Percentiles rank a stretch among this genome's conserved stretches.
phyloP scores from a whole-genome alignment of 768 basidiomycete species.

The Pleurotus sapidus region DNA sequence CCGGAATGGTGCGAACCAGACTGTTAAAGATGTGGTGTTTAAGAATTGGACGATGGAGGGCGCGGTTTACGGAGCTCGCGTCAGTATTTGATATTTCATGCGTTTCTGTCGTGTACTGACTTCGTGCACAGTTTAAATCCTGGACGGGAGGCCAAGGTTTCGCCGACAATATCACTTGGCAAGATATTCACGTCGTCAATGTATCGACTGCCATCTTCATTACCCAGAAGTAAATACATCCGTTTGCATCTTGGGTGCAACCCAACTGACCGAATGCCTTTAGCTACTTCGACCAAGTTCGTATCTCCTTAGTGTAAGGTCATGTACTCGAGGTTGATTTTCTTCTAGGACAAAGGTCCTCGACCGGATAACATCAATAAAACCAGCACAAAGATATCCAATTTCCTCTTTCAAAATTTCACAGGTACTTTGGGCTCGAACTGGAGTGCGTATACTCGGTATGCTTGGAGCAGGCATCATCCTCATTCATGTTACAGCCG shows the following conservation, averaged over 20 bases:
- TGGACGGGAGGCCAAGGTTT: constrained; percentile 46
- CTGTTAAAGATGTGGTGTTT: constrained; percentile 41
- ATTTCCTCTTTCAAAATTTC: constrained; percentile 34
- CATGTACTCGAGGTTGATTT: background rate
- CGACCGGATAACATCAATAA: constrained; percentile 28
- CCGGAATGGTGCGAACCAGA: constrained; percentile 32
- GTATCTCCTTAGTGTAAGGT: background rate
- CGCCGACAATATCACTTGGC: constrained; percentile 47
- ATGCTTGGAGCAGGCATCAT: background rate
- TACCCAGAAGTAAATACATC: constrained; percentile 36
- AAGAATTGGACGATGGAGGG: constrained; percentile 48
- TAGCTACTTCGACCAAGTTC: constrained; percentile 50
- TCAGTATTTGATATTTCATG: constrained; percentile 14
- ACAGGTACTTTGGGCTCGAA: constrained; percentile 28
- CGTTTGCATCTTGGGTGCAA: background rate
- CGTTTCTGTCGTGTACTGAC: constrained; percentile 9
- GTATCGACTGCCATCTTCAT: constrained; percentile 46
- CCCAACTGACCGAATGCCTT: background rate
- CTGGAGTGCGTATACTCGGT: constrained; percentile 28
- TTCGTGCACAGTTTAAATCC: constrained; percentile 36
- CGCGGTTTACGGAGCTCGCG: constrained; percentile 44
- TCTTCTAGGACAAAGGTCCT: constrained; percentile 27
- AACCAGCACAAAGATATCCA: constrained; percentile 31
- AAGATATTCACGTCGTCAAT: constrained; percentile 39
- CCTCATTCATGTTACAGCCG: constrained; percentile 20